Evolutionary conservation across 768 basidiomycete species (phyloP), one percentile per base, ranked within the genome.

Genomic region (Vishniacozyma victoriae): DNA sequence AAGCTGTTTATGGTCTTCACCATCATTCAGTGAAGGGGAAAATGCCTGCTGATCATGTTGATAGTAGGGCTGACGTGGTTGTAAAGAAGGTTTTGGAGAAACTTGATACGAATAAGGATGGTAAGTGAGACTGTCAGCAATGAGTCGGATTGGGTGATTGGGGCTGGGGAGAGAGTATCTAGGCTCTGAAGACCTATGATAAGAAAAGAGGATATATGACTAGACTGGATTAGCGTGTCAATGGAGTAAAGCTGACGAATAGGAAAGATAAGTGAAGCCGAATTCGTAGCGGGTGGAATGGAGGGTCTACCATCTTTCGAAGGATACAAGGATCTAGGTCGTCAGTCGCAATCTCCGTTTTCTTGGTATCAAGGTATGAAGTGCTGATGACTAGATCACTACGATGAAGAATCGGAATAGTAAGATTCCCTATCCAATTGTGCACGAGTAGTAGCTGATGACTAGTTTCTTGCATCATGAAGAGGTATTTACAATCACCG

Each of bases 1-100:
- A 95, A 72, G 90, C 91, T 16, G 82, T 99, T 31, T 99, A 99
- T 58, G 93, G 93, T 44, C 85, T 96, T 6, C 90, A 95, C 70
- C 92, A 96, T 64, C 78, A 89, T 46, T 48, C 87, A 85, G 69
- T 86, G 84, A 36, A 83, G 83, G 76, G 84, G 84, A 74, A 80
- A 84, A 72, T 86, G 83, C 25, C 66, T 20, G 54, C 26, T 82
- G 75, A 79, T 29, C 84, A 84, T 44, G 86, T 90, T 58, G 79
- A 87, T 70, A 74, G 80, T 69, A 91, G 93, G 73, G 88, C 89
- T 0, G 79, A 87, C 37, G 67, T 78, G 39, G 82, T 97, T 41
- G 85, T 86, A 14, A 75, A 81, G 41, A 77, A 79, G 19, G 80
- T 97, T 6, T 76, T 96, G 9, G 70, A 77, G 19, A 69, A 72